Percentiles rank a stretch among this genome's conserved stretches.
Conservation (phyloP, 140 eudicot species). For the Ambrosia hybrid region DNA sequence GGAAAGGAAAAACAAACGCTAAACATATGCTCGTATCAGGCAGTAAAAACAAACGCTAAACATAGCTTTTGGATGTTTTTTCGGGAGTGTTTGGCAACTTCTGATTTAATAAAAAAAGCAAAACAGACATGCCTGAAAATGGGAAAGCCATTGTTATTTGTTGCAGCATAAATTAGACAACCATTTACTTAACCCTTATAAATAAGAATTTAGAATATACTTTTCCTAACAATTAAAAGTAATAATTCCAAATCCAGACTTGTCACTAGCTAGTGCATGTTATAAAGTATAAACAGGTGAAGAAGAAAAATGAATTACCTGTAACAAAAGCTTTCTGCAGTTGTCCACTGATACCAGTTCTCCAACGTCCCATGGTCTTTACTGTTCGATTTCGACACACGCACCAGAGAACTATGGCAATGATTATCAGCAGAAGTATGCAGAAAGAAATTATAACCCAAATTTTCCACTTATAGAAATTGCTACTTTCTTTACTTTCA, state of each 20-base stretch:
- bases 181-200: too few species aligned
- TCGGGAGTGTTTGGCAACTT: too few species aligned
- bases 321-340: slow-evolving; percentile 94
- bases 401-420: slow-evolving; percentile 40
- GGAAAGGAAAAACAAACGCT: too few species aligned
- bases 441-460: slow-evolving; percentile 37
- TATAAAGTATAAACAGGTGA: neutral
- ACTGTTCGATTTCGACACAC: slow-evolving; percentile 52
- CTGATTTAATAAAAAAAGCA: too few species aligned
- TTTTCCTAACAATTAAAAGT: neutral
- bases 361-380: slow-evolving; percentile 70
- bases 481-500: neutral
- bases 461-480: slow-evolving; percentile 33
- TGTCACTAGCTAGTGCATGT: slow-evolving; percentile 1
- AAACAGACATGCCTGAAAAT: too few species aligned
- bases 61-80: too few species aligned
- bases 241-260: neutral
- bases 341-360: slow-evolving; percentile 90
- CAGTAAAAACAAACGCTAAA: too few species aligned
- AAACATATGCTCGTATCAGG: too few species aligned
- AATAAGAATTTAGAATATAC: neutral
- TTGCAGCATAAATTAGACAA: too few species aligned
- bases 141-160: too few species aligned
- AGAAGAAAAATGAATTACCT: slow-evolving; percentile 37
- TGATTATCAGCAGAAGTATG: slow-evolving; percentile 41